Evolutionary conservation across 1,284 basidiomycete species (phyloP).

Genomic region (Farysia itapuensis): DNA sequence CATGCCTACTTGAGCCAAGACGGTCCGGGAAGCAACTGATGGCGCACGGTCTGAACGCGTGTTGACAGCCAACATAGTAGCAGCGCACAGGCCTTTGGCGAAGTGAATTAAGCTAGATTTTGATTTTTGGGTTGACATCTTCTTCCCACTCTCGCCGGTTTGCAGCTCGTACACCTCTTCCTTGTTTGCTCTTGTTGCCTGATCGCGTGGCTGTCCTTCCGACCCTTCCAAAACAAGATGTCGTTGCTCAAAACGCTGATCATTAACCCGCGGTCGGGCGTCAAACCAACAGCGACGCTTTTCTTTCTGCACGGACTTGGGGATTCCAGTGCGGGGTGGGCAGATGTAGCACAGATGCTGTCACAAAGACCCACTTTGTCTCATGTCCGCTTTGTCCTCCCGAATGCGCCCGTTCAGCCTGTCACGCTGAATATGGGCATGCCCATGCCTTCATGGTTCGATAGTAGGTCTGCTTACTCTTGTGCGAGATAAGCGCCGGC

Average conservation of each 20-base stretch:
- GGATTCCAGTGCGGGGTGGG: constrained; percentile 55
- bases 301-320: constrained; percentile 58
- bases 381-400: constrained; percentile 57
- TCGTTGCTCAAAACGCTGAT: constrained; percentile 53
- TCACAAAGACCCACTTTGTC: constrained; percentile 47
- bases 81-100: too few relatives aligned
- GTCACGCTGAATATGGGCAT: constrained; percentile 58
- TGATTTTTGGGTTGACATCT: neutral
- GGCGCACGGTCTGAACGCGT: too few relatives aligned
- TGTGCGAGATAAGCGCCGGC: constrained; percentile 27
- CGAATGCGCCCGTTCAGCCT: constrained; percentile 57
- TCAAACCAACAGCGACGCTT: constrained; percentile 51
- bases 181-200: too few relatives aligned
- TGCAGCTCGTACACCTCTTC: constrained; percentile 4
- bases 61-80: too few relatives aligned
- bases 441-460: constrained; percentile 59
- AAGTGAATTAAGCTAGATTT: neutral
- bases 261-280: constrained; percentile 48
- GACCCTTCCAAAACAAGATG: too few relatives aligned
- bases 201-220: too few relatives aligned
- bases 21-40: too few relatives aligned
- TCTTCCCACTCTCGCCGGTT: neutral
- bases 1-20: too few relatives aligned
- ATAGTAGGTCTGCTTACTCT: constrained; percentile 50
- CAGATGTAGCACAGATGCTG: constrained; percentile 56